phyloP scores from a whole-genome alignment of 352 stramenopile genomes.

The Stephanocyclus meneghinianus region DNA sequence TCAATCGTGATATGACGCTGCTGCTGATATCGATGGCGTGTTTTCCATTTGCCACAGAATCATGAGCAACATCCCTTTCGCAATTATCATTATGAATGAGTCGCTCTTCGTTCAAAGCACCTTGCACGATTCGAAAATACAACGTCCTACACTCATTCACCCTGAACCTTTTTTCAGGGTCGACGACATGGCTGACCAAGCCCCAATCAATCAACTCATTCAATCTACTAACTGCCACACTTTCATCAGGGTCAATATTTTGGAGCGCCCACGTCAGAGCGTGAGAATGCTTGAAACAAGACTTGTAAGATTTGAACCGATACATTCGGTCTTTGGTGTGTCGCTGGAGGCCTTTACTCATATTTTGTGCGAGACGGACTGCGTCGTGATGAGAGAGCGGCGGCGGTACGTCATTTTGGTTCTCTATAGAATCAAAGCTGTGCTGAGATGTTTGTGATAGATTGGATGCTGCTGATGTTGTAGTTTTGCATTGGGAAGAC shows the following conservation, averaged over 20 bases:
- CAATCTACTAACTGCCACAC: constrained; percentile 26
- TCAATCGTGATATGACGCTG: not conserved
- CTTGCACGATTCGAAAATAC: constrained; percentile 46
- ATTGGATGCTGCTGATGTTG: not conserved
- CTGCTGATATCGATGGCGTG: not conserved
- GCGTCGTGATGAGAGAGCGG: constrained; percentile 10
- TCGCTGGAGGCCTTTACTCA: constrained; percentile 16
- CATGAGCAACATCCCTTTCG: constrained; percentile 10
- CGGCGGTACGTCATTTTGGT: too few relatives aligned
- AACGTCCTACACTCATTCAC: constrained; percentile 35
- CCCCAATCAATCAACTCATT: constrained; percentile 44
- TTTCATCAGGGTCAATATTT: constrained; percentile 21
- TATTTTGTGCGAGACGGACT: constrained; percentile 11
- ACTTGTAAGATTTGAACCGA: constrained; percentile 42
- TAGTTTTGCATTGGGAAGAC: not conserved
- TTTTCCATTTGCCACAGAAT: not conserved
- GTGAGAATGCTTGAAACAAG: constrained; percentile 39
- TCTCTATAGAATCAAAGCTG: not conserved
- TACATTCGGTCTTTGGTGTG: constrained; percentile 45
- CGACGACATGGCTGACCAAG: constrained; percentile 41
- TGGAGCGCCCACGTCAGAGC: constrained; percentile 26
- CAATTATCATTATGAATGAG: too few relatives aligned
- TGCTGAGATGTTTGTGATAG: not conserved
- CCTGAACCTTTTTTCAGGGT: constrained; percentile 32
- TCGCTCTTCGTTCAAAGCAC: constrained; percentile 19